Evolutionary conservation across 2,329 filamentous ascomycete species (phyloP), one percentile per base, ranked within the genome.

Genomic region (Fusarium sp.): DNA sequence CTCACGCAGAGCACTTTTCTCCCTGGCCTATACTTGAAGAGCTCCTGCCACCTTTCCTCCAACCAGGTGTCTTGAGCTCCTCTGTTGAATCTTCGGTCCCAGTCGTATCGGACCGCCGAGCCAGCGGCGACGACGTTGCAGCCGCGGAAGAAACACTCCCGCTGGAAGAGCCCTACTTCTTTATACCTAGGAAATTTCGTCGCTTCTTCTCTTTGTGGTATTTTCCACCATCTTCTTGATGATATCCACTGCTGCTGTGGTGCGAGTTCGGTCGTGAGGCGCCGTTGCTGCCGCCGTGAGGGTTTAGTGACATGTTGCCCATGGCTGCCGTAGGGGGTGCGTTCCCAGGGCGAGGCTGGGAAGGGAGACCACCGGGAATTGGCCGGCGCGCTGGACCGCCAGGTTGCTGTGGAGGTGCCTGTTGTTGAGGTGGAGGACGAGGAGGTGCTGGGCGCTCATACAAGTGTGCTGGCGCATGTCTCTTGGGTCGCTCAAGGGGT

Each of bases 381-480:
- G 72, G 79, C 29, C 74, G 72, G 2, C 70, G 69, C 6, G 68
- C 58, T 24, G 73, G 40, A 70, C 78, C 36, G 75, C 79, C 17
- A 35, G 40, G 27, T 53, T 60, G 65, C 71, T 67, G 58, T 57
- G 36, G 72, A 7, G 73, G 67, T 20, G 66, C 74, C 8, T 64
- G 79, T 71, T 64, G 80, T 65, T 44, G 76, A 69, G 78, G 79
- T 72, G 67, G 81, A 71, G 85, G 81, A 62, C 86, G 86, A 8
- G 86, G 86, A 11, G 87, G 87, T 3, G 87, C 84, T 1, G 92
- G 90, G 5, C 91, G 90, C 81, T 97, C 94, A 75, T 96, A 96
- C 11, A 99, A 84, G 83, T 98, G 94, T 7, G 92, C 92, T 1
- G 96, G 96, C 1, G 95, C 93, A 70, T 92, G 92, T n/a, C 91